A percentile compares a stretch with the other conserved stretches of the same genome.
These are phyloP conservation scores for Citrus unshiu DNA, from an alignment of 345 rosid species.

Conservation along the genomic window DNA sequence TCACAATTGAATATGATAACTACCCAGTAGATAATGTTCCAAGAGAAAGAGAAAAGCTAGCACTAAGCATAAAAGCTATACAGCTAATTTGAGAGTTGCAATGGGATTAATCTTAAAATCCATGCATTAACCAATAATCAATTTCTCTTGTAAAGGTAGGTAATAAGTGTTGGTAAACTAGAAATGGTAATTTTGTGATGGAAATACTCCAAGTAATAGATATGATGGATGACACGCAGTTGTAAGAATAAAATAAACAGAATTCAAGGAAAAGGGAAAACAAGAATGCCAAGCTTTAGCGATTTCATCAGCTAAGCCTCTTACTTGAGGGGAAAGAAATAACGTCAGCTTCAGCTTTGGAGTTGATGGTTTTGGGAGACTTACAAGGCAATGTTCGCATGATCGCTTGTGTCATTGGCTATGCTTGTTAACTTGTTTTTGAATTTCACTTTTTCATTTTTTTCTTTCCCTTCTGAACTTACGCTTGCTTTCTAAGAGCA, in stretches of 20 bases:
- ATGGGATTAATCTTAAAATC: background rate
- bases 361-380: background rate
- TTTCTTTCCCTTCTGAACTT: too few species aligned
- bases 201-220: conserved; percentile 3
- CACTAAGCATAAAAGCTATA: background rate
- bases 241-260: background rate
- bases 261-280: background rate
- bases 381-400: conserved; percentile 1
- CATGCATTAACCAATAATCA: background rate
- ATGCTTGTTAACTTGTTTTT: background rate
- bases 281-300: background rate
- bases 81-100: background rate
- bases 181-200: background rate
- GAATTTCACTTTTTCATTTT: background rate
- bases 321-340: conserved; percentile 4
- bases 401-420: background rate
- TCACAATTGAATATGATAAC: too few species aligned
- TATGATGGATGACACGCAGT: background rate
- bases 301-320: background rate
- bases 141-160: background rate
- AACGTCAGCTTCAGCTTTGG: background rate
- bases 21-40: background rate
- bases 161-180: background rate
- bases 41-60: background rate
- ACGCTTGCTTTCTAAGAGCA: background rate